phyloP scores from a whole-genome alignment of 768 basidiomycete species.

The Paxillus rubicundulus region DNA sequence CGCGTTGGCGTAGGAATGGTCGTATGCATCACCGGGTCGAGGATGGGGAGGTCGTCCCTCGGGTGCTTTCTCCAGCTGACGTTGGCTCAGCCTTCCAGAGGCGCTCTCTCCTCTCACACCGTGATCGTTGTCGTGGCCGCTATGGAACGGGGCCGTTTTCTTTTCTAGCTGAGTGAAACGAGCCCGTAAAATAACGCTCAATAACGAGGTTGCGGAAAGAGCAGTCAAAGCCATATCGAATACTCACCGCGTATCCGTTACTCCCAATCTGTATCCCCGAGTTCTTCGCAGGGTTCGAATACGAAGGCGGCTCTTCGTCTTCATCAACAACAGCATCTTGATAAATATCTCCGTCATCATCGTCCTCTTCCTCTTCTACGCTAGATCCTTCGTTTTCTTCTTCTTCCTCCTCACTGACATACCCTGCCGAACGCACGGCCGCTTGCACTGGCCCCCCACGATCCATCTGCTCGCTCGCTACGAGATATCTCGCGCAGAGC shows the following conservation, averaged over 20 bases:
- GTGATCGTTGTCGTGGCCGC: not conserved
- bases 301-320: constrained; percentile 60
- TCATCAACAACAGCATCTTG: constrained; percentile 36
- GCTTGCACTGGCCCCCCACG: constrained; percentile 89
- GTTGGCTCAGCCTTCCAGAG: constrained; percentile 49
- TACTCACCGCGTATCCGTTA: constrained; percentile 65
- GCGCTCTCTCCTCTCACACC: not conserved
- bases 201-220: not conserved
- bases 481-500: constrained; percentile 90
- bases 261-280: constrained; percentile 40
- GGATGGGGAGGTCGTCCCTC: constrained; percentile 47
- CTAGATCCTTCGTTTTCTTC: constrained; percentile 59
- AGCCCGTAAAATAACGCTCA: constrained; percentile 1
- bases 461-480: constrained; percentile 92
- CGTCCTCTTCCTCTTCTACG: constrained; percentile 41
- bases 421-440: constrained; percentile 87
- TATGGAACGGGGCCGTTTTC: constrained; percentile 30
- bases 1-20: constrained; percentile 1
- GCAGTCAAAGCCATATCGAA: not conserved
- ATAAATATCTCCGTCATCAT: constrained; percentile 51
- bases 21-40: not conserved
- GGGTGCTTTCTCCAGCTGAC: constrained; percentile 73
- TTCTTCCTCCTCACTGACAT: constrained; percentile 75
- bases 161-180: constrained; percentile 43
- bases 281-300: constrained; percentile 47